These are phyloP conservation scores for Calocybe gangraenosa DNA, from an alignment of 768 basidiomycete genomes.

Conservation along the genomic window DNA sequence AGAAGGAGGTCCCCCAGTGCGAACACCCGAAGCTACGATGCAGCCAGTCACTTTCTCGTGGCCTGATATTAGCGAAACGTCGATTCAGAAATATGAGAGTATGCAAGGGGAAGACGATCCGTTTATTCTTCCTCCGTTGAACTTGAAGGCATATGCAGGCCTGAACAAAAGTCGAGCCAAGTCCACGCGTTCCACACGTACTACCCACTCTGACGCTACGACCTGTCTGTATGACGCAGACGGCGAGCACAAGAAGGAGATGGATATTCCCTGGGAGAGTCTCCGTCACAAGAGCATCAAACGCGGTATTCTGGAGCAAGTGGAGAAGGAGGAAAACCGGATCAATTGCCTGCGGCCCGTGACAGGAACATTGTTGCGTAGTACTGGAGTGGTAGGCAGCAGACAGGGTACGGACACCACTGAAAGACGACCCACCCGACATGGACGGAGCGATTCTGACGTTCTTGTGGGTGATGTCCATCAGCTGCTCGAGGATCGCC, in stretches of 20 bases:
- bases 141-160: no score
- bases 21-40: slow-evolving; percentile 10
- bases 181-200: slow-evolving; percentile 14
- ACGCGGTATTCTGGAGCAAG: slow-evolving; percentile 42
- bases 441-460: slow-evolving; percentile 25
- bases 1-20: slow-evolving; percentile 1
- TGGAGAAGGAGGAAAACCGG: slow-evolving; percentile 30
- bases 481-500: slow-evolving; percentile 3
- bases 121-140: slow-evolving; percentile 16
- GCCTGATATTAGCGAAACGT: slow-evolving; percentile 12
- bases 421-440: slow-evolving; percentile 15
- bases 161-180: slow-evolving; percentile 5
- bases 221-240: slow-evolving; percentile 18
- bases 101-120: slow-evolving; percentile 22
- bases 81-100: no score
- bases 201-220: slow-evolving; percentile 8
- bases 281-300: slow-evolving; percentile 49
- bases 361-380: slow-evolving; percentile 13
- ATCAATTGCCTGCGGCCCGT: slow-evolving; percentile 27
- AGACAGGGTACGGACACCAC: not conserved
- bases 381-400: not conserved
- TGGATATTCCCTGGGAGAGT: slow-evolving; percentile 35
- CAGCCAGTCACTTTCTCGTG: slow-evolving; percentile 12
- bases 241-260: slow-evolving; percentile 14
- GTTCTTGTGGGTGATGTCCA: slow-evolving; percentile 15